These are phyloP conservation scores for Arthrobotrys iridis DNA, from an alignment of 2,329 filamentous ascomycete genomes.

Conservation along the genomic window DNA sequence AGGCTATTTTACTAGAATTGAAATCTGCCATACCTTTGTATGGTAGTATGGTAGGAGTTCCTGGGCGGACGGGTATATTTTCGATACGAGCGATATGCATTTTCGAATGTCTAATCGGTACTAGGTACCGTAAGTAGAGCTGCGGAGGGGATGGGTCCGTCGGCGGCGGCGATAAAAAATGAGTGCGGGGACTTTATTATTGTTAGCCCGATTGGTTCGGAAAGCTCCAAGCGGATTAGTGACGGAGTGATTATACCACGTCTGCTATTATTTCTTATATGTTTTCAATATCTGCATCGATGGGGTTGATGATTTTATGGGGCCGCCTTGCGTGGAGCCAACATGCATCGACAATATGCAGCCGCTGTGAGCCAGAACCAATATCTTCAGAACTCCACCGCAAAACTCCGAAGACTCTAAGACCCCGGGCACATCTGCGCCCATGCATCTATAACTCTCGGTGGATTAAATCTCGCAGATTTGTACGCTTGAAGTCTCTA, in stretches of 20 bases:
- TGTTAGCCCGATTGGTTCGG: neutral
- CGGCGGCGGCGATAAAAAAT: neutral
- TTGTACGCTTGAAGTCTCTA: neutral
- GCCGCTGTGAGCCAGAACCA: neutral
- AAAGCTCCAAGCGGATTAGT: neutral
- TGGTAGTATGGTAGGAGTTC: neutral
- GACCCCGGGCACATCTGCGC: neutral
- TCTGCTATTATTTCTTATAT: neutral
- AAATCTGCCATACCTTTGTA: neutral
- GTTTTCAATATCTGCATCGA: neutral
- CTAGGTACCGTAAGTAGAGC: neutral
- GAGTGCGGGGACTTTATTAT: neutral
- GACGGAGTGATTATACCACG: neutral
- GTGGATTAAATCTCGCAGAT: conserved; percentile 2
- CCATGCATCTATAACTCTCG: neutral
- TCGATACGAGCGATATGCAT: conserved; percentile 20
- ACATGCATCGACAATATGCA: neutral
- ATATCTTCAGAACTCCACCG: neutral
- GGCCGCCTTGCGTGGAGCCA: neutral
- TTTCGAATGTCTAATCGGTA: conserved; percentile 5
- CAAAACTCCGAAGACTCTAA: neutral
- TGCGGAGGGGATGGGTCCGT: conserved; percentile 9
- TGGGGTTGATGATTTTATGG: neutral
- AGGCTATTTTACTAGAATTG: neutral
- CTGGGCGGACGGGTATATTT: conserved; percentile 3